Evolutionary conservation across 495 filamentous ascomycete genomes (phyloP), one percentile per base, ranked within the genome.

Genomic region (Trypethelium eluteriae): DNA sequence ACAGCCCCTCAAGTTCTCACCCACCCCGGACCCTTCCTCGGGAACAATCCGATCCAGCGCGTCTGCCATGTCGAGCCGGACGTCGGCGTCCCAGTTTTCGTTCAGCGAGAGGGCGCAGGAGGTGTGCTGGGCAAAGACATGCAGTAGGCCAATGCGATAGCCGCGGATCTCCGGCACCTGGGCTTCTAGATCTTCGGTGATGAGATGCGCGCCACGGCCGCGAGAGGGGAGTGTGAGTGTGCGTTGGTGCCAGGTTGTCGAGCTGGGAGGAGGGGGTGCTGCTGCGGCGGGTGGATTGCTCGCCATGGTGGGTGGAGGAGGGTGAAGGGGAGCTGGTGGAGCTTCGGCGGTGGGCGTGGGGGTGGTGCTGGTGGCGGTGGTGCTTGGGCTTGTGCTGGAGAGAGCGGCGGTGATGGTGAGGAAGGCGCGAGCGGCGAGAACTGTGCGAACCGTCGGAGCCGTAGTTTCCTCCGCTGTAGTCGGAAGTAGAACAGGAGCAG

Each of bases 61-160:
- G 80, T 98, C 93, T 70, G 84, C 89, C 95, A 98, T 97, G 73
- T 96, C 93, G 1, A 80, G 83, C 39, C 91, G 78, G 12, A 93
- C 89, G 75, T 90, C 89, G 18, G 80, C 78, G 71, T 95, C 92
- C 86, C 82, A 98, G 78, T 98, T 98, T 84, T 98, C 94, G 76
- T 98, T 96, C 69, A 96, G 76, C 64, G 84, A 88, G 63, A 96
- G 80, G 49, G 88, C 92, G 78, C 89, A 93, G 74, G 85, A 89
- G 35, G 92, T 96, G 79, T 96, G 92, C 78, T 96, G 91, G 56
- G 96, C 79, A 77, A 96, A 96, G 57, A 96, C 81, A 72, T 96
- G 86, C 67, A 98, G 79, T 66, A 98, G 79, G 39, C 94, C 94
- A 68, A 92, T 81, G 75, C 91, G 92, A 83, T 96, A 94, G 66